These are phyloP conservation scores for Xylaria sp. DNA, from an alignment of 2,329 filamentous ascomycete species.

Conservation along the genomic window DNA sequence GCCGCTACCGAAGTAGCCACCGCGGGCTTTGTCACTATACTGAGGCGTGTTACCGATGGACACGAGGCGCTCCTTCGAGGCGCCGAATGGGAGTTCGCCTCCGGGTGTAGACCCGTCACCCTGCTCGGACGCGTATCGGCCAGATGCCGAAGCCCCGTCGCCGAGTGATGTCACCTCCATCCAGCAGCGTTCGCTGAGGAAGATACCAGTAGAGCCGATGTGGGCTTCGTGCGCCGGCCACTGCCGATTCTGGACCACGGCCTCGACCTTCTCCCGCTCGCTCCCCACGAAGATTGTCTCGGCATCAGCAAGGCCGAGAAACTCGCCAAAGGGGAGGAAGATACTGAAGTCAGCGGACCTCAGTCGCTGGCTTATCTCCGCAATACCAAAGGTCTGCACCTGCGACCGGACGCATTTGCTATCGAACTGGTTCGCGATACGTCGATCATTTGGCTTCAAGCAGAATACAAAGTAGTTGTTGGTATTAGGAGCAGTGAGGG, in stretches of 20 bases:
- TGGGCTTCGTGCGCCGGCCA: conserved; percentile 94
- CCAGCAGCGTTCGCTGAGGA: conserved; percentile 96
- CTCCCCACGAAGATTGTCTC: conserved; percentile 89
- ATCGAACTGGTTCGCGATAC: conserved; percentile 98
- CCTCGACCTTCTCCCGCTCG: conserved; percentile 89
- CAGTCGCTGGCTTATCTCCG: conserved; percentile 93
- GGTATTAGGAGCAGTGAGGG: conserved; percentile 80
- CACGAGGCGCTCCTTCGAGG: conserved; percentile 68
- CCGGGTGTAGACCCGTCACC: conserved; percentile 67
- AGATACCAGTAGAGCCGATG: conserved; percentile 91
- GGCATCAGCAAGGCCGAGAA: conserved; percentile 85
- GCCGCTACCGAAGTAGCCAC: conserved; percentile 81
- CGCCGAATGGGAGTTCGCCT: conserved; percentile 66
- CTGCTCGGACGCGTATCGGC: conserved; percentile 68
- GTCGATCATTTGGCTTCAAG: conserved; percentile 93
- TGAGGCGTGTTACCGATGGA: conserved; percentile 64
- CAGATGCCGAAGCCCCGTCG: conserved; percentile 66
- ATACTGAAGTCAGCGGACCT: conserved; percentile 94
- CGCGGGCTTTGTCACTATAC: conserved; percentile 79
- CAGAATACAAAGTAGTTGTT: conserved; percentile 98
- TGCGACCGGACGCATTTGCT: conserved; percentile 97
- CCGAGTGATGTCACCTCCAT: conserved; percentile 83
- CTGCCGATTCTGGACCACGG: conserved; percentile 88
- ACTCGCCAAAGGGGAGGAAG: conserved; percentile 95
- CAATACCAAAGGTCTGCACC: conserved; percentile 93